Base-by-base conservation (phyloP, 2,329 filamentous ascomycete genomes). In the Hymenoscyphus linearis region DNA sequence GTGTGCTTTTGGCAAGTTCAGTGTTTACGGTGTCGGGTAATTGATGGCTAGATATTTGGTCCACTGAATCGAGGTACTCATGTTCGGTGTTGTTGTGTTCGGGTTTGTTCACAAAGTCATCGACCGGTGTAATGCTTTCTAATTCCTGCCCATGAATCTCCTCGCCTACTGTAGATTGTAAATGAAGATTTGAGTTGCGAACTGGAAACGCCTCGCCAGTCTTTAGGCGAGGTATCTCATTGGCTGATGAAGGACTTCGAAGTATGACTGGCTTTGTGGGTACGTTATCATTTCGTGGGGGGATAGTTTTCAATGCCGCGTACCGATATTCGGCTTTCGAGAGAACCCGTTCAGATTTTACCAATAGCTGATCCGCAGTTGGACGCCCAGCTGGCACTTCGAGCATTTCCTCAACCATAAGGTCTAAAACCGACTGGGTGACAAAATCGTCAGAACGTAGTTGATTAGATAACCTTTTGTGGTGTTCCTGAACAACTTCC, bases 401-500 rank as follows among this genome's bases (percentile, higher is more conserved):
- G 3, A 67, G 35, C 63, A 67, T 67, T 13, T 58, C 52, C 40
- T 58, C 31, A 54, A 63, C 40, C 58, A 67, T 58, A 2, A 50
- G 27, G 4, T 57, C 47, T 12, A 65, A n/a, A 3, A 67, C 60
- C 4, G 6, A 16, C 25, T 44, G n/a, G 12, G 64, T 67, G 34
- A 67, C 60, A 13, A 55, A 58, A 59, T 67, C 65, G 40, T 59
- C 35, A 10, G 0, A 52, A 2, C 64, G 62, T 22, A 66, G 35
- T 13, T 59, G 57, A 9, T 37, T 35, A 3, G 37, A 25, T 6
- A 65, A 58, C 2, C 60, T 52, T 16, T 60, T 47, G 56, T 74
- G 70, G 35, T 55, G 60, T 36, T 62, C 26, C 6, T 58, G 52
- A 13, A 75, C 71, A 13, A 59, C 57, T 18, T 66, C 40, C 10